Percentiles rank a stretch among this genome's conserved stretches.
Conservation (phyloP, 177 flowering plant species). For the Telopea speciosissima region DNA sequence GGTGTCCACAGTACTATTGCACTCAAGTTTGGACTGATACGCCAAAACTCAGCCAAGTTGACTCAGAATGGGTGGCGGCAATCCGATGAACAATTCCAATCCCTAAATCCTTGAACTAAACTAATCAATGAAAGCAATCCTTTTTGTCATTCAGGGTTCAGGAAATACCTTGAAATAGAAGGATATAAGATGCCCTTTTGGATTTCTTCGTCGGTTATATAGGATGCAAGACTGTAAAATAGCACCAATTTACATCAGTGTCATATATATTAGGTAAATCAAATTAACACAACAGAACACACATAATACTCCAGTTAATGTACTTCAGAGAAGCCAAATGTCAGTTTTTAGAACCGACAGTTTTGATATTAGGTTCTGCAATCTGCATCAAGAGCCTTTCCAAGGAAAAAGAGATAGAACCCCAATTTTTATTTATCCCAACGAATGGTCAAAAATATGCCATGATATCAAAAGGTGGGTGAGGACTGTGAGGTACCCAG, state of each 20-base stretch:
- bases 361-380: background rate
- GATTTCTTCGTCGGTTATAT: constrained; percentile 84
- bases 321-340: background rate
- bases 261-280: background rate
- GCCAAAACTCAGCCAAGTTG: no score
- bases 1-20: no score
- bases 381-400: background rate
- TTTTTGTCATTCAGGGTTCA: background rate
- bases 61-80: no score
- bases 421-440: background rate
- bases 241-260: constrained; percentile 13
- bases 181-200: constrained; percentile 78
- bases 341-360: background rate
- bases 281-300: background rate
- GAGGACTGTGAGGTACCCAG: no score
- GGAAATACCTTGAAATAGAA: constrained; percentile 59
- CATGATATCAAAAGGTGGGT: no score
- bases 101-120: no score
- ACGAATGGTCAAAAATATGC: no score
- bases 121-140: no score
- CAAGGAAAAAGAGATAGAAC: background rate
- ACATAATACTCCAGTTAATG: background rate
- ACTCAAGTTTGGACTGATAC: no score
- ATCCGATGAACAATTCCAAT: no score
- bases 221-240: constrained; percentile 84